Evolutionary conservation across 768 basidiomycete species (phyloP).

Genomic region (Boletus pseudo-olivaceus): DNA sequence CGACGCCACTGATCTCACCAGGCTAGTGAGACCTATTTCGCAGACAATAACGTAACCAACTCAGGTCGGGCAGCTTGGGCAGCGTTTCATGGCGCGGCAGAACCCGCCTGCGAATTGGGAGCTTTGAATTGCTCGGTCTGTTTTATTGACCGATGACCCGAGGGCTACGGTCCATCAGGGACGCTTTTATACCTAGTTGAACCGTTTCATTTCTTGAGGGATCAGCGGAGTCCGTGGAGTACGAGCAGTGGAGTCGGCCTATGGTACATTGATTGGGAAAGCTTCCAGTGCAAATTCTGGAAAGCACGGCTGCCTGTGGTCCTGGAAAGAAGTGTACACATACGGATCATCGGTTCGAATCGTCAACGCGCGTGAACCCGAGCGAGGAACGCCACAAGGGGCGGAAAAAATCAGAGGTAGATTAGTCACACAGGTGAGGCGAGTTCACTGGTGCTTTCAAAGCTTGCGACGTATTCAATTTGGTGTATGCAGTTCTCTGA

Average conservation of each 20-base stretch:
- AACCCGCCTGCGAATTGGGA: not conserved
- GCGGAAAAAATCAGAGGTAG: not conserved
- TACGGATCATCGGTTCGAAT: not conserved
- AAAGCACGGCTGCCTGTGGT: not conserved
- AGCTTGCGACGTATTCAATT: not conserved
- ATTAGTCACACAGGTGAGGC: not conserved
- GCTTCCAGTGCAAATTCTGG: not conserved
- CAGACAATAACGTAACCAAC: constrained; percentile 11
- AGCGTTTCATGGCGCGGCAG: not conserved
- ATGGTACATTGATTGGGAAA: not conserved
- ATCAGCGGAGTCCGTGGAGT: not conserved
- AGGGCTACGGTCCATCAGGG: not conserved
- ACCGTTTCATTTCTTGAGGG: not conserved
- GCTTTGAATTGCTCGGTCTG: not conserved
- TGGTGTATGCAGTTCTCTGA: not conserved
- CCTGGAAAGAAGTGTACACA: constrained; percentile 2
- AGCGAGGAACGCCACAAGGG: not conserved
- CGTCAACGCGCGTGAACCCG: not conserved
- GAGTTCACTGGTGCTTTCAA: not conserved
- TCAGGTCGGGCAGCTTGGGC: not conserved
- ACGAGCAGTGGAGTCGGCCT: not conserved
- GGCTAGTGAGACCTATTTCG: not conserved
- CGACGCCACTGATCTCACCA: constrained; percentile 13
- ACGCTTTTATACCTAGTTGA: not conserved
- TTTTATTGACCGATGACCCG: not conserved